Percentiles rank a stretch among this genome's conserved stretches.
These are phyloP conservation scores for Termitomyces sp. DNA, from an alignment of 768 basidiomycete species.

Conservation along the genomic window DNA sequence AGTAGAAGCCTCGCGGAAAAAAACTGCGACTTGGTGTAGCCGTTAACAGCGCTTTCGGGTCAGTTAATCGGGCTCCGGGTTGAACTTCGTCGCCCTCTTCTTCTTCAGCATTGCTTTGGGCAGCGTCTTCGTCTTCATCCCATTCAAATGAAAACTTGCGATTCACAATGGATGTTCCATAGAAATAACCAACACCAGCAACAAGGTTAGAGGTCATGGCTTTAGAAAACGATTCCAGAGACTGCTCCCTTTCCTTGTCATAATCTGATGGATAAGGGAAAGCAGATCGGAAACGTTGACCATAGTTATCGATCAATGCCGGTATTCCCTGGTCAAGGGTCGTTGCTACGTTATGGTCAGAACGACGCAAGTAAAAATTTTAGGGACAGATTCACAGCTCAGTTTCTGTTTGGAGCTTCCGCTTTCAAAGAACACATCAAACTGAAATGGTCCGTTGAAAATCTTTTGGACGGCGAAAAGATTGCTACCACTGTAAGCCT, in stretches of 20 bases:
- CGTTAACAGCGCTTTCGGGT: constrained; percentile 73
- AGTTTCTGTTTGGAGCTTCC: constrained; percentile 59
- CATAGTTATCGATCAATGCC: constrained; percentile 55
- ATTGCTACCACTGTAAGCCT: constrained; percentile 66
- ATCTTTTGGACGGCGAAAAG: constrained; percentile 84
- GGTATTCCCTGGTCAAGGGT: constrained; percentile 66
- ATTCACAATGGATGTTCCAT: constrained; percentile 86
- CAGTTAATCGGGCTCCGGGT: constrained; percentile 61
- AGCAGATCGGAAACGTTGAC: constrained; percentile 56
- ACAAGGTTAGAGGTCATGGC: constrained; percentile 87
- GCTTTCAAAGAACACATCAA: constrained; percentile 87
- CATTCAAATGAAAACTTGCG: constrained; percentile 83
- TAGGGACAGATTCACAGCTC: constrained; percentile 41
- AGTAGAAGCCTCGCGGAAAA: constrained; percentile 97
- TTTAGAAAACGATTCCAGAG: constrained; percentile 72
- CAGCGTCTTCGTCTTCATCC: constrained; percentile 60
- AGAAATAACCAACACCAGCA: constrained; percentile 93
- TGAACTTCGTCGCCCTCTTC: constrained; percentile 33
- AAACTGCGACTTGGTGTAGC: constrained; percentile 95
- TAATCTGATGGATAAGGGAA: constrained; percentile 67
- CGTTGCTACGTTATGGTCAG: constrained; percentile 36
- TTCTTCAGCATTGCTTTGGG: constrained; percentile 22
- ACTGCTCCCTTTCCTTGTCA: constrained; percentile 36
- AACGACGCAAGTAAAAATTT: neutral
- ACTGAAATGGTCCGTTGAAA: constrained; percentile 80